Evolutionary conservation across 139 green algal species (phyloP).

Genomic region (Haematococcus sp.): DNA sequence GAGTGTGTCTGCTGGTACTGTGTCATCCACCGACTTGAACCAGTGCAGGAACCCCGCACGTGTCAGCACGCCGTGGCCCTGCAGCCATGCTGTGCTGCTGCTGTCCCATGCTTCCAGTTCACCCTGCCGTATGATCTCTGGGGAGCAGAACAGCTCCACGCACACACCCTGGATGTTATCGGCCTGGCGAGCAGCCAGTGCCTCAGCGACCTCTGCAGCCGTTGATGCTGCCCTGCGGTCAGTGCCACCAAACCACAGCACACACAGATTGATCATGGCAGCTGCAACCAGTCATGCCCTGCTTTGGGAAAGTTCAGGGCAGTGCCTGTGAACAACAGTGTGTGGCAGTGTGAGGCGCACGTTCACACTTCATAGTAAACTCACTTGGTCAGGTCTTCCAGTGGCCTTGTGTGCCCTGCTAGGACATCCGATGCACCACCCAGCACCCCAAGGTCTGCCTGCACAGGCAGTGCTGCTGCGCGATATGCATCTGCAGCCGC

Average conservation of each 20-base stretch:
- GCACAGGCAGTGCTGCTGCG: not conserved
- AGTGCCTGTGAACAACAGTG: not conserved
- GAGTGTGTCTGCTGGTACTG: too few relatives aligned
- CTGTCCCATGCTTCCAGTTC: constrained; percentile 53
- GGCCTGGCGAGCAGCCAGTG: constrained; percentile 53
- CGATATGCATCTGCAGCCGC: not conserved
- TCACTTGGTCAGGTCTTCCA: too few relatives aligned
- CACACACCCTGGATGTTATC: constrained; percentile 46
- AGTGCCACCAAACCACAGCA: not conserved
- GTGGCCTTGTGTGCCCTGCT: not conserved
- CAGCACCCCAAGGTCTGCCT: not conserved
- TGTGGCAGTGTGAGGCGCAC: not conserved
- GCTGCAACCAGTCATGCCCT: not conserved
- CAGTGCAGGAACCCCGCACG: constrained; percentile 15
- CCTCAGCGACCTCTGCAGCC: constrained; percentile 26
- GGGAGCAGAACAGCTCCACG: constrained; percentile 61
- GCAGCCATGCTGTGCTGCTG: constrained; percentile 37
- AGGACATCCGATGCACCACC: not conserved
- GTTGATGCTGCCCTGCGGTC: constrained; percentile 14
- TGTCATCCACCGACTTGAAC: too few relatives aligned
- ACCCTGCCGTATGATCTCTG: constrained; percentile 58
- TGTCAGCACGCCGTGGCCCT: constrained; percentile 64
- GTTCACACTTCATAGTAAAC: not conserved
- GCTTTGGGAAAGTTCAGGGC: not conserved
- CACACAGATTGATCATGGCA: not conserved